Evolutionary conservation across 805 yeast genomes (phyloP).

Genomic region (Lipomyces orientalis): DNA sequence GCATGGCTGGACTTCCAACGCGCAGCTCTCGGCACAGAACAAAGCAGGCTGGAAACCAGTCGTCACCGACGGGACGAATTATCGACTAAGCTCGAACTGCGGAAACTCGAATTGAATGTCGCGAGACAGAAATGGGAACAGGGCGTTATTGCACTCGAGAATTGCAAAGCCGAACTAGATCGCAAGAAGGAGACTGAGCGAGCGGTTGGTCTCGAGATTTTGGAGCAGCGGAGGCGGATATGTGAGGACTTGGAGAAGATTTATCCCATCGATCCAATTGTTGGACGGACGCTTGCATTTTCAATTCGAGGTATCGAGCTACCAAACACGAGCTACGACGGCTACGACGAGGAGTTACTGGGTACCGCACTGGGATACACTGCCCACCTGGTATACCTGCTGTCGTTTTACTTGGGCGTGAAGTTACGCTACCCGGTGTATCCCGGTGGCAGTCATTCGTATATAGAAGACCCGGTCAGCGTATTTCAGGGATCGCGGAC

Average conservation of each 20-base stretch:
- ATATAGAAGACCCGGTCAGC: conserved; percentile 56
- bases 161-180: conserved; percentile 10
- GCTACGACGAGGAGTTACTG: conserved; percentile 39
- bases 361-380: conserved; percentile 56
- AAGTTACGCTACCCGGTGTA: conserved; percentile 58
- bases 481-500: conserved; percentile 47
- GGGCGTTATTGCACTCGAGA: conserved; percentile 4
- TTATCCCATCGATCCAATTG: conserved; percentile 45
- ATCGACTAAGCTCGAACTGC: conserved; percentile 15
- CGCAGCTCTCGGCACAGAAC: conserved; percentile 20
- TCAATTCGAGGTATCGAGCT: conserved; percentile 47
- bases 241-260: conserved; percentile 41
- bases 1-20: conserved; percentile 21
- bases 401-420: conserved; percentile 52
- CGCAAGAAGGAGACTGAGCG: background rate
- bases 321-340: conserved; percentile 39
- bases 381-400: conserved; percentile 50
- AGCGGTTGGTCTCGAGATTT: conserved; percentile 17
- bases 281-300: conserved; percentile 39
- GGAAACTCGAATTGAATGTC: conserved; percentile 19
- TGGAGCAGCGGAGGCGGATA: conserved; percentile 39
- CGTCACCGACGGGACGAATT: conserved; percentile 15
- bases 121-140: conserved; percentile 14
- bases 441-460: conserved; percentile 56
- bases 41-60: conserved; percentile 7